Conservation (phyloP, 495 filamentous ascomycete species). For the Pyronema omphalodes region DNA sequence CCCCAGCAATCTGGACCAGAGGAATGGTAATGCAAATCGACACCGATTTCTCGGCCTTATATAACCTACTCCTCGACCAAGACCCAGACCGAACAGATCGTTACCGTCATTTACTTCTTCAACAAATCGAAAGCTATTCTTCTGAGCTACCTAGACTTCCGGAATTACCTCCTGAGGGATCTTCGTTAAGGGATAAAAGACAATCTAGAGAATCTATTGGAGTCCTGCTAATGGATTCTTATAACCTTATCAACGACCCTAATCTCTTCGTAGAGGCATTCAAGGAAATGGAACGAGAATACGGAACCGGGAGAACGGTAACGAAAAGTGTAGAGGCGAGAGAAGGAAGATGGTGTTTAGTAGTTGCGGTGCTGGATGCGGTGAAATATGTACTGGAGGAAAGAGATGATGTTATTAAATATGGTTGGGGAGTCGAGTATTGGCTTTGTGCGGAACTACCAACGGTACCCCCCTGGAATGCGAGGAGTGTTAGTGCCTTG, state of each 20-base stretch:
- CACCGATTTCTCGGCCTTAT: not conserved
- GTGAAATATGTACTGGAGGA: not conserved
- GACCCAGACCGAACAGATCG: not conserved
- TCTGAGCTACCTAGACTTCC: not conserved
- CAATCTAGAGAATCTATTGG: not conserved
- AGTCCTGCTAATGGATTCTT: not conserved
- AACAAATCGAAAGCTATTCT: not conserved
- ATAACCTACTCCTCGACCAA: not conserved
- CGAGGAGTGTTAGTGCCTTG: not conserved
- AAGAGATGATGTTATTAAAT: not conserved
- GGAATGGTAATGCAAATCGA: not conserved
- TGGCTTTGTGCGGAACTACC: conserved; percentile 2
- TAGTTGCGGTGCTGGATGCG: not conserved
- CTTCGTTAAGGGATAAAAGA: not conserved
- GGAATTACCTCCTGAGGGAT: not conserved
- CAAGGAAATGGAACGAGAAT: conserved; percentile 1
- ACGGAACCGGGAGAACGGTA: not conserved
- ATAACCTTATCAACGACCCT: not conserved
- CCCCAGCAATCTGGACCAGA: not conserved
- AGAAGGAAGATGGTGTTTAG: conserved; percentile 2
- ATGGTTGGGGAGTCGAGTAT: conserved; percentile 2
- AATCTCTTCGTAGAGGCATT: conserved; percentile 2
- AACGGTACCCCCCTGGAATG: not conserved
- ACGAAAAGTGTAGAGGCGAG: conserved; percentile 3
- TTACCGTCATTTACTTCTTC: not conserved